These are phyloP conservation scores for Diaporthe citri DNA, from an alignment of 2,329 filamentous ascomycete genomes.

Conservation along the genomic window DNA sequence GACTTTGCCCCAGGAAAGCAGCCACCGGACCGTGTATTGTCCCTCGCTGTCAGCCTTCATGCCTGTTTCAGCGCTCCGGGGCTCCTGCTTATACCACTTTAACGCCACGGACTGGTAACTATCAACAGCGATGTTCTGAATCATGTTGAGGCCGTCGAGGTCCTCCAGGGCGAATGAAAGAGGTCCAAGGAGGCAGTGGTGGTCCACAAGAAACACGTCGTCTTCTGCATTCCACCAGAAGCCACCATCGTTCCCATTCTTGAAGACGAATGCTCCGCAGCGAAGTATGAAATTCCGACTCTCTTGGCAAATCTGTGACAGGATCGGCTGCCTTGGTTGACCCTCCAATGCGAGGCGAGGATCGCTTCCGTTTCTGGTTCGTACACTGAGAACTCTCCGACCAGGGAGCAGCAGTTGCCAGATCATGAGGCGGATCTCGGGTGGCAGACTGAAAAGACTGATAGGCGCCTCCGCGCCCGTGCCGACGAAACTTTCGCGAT, in stretches of 20 bases:
- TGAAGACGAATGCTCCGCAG: not conserved
- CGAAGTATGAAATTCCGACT: not conserved
- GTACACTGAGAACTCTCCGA: not conserved
- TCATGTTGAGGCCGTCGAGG: not conserved
- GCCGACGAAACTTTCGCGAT: not conserved
- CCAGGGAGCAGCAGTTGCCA: not conserved
- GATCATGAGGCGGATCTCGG: not conserved
- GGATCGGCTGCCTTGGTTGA: not conserved
- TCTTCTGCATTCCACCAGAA: not conserved
- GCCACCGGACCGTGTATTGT: not conserved
- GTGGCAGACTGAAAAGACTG: not conserved
- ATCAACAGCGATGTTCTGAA: not conserved
- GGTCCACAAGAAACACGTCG: not conserved
- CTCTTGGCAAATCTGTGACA: not conserved
- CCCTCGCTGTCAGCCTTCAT: not conserved
- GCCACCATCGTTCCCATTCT: not conserved
- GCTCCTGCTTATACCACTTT: not conserved
- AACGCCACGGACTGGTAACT: not conserved
- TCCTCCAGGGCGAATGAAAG: not conserved
- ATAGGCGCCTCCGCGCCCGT: not conserved
- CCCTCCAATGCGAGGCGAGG: not conserved
- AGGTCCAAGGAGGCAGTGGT: not conserved
- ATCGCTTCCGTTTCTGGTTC: not conserved
- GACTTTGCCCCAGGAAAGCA: not conserved
- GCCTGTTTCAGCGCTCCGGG: too few relatives aligned